phyloP scores from a whole-genome alignment of 768 basidiomycete genomes.

The Boletus edulis region DNA sequence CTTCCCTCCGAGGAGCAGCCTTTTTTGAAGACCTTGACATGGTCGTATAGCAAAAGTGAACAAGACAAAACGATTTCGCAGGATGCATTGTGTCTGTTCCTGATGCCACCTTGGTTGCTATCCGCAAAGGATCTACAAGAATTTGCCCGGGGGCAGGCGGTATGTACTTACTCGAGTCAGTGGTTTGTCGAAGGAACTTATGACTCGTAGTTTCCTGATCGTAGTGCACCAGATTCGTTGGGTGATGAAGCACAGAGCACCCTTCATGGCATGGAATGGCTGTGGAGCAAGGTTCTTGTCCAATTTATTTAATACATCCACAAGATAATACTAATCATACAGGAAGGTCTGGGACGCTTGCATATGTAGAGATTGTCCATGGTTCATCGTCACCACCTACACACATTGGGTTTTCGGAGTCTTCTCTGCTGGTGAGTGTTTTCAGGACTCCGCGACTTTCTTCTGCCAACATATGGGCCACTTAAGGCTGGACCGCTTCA shows the following conservation, averaged over 20 bases:
- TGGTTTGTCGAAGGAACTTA: not conserved
- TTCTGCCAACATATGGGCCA: conserved; percentile 3
- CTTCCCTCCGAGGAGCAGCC: conserved; percentile 19
- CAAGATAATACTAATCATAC: conserved; percentile 4
- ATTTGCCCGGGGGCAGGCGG: conserved; percentile 29
- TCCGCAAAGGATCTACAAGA: conserved; percentile 32
- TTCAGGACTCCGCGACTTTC: not conserved
- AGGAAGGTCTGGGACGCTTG: conserved; percentile 41
- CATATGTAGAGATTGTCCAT: conserved; percentile 31
- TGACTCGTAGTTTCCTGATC: conserved; percentile 18
- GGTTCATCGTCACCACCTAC: conserved; percentile 44
- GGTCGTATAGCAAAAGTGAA: conserved; percentile 21
- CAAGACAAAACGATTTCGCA: conserved; percentile 12
- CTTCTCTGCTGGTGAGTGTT: conserved; percentile 37
- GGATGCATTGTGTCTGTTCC: conserved; percentile 28
- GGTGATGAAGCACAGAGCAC: not conserved
- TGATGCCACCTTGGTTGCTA: conserved; percentile 42
- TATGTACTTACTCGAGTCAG: conserved; percentile 3
- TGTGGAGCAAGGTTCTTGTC: conserved; percentile 52
- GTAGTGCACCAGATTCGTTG: conserved; percentile 3
- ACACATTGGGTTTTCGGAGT: conserved; percentile 43
- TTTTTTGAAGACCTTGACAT: conserved; percentile 26
- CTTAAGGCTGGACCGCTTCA: conserved; percentile 50
- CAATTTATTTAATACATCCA: not conserved
- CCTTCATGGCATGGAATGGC: conserved; percentile 40